Evolutionary conservation across 1,284 basidiomycete species (phyloP), one percentile per base, ranked within the genome.

Genomic region (Tetrapyrgos nigripes): DNA sequence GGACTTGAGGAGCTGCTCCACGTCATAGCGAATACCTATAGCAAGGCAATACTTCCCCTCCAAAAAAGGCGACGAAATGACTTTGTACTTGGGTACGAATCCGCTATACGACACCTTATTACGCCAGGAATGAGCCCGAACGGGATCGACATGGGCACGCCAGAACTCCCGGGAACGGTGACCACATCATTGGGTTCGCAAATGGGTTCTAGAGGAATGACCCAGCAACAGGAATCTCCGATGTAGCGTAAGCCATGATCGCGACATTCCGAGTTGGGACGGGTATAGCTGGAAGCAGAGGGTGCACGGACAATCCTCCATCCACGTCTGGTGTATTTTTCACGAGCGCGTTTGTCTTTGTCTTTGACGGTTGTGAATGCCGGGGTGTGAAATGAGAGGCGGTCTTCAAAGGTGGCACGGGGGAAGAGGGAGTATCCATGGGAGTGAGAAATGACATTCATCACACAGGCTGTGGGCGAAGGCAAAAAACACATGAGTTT

Each of bases 401-500:
- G 48, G 3, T 53, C 40, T 10, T 54, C 10, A 40, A 63, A 65
- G 1, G 64, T 66, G 33, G 57, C 55, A 13, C 49, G 28, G 5
- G 65, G 62, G 37, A 59, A 65, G 6, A 66, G 55, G 1, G 65
- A 35, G 19, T 50, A 69, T 2, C 59, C 66, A 5, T 51, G 33
- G 47, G 53, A 35, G 29, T 62, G 49, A 1, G 54, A 57, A 26
- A 66, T 60, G 3, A 76, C 65, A 64, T 69, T 83, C 78, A 83
- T 79, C 1, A 82, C 82, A n/a, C 74, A 76, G 2, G 80, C 81
- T 80, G 40, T 33, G 31, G 14, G 31, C 31, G 14, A 14, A 14
- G 14, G 8, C 31, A 8, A 8, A 46, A 8, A 9, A 23, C n/a
- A 29, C 17, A 24, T 11, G 17, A 19, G 19, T 19, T 27, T 14